A percentile compares a stretch with the other conserved stretches of the same genome.
phyloP scores from a whole-genome alignment of 2,329 filamentous ascomycete species.

The Madurella fahalii region DNA sequence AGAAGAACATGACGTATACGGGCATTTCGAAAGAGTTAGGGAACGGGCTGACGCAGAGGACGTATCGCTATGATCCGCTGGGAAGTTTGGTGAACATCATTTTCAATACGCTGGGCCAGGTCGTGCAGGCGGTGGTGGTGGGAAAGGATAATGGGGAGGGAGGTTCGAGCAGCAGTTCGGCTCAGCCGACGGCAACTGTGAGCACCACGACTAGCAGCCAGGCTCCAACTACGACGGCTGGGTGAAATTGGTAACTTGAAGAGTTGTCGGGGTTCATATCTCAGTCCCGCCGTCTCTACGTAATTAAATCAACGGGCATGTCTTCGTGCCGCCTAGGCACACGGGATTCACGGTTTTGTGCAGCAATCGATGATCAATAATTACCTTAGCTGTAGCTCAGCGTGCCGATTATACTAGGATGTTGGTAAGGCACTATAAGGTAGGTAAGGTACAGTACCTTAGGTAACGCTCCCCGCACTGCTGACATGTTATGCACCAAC shows the following conservation, averaged over 20 bases:
- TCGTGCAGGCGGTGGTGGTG: constrained; percentile 45
- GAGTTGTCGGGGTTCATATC: background rate
- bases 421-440: no score
- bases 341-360: no score
- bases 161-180: constrained; percentile 7
- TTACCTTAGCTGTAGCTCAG: no score
- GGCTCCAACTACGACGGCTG: background rate
- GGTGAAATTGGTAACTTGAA: background rate
- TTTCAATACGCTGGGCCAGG: constrained; percentile 51
- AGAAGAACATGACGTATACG: constrained; percentile 54
- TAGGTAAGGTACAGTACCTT: no score
- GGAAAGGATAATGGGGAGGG: constrained; percentile 21
- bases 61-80: constrained; percentile 48
- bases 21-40: constrained; percentile 34
- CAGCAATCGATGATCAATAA: no score
- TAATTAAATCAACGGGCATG: no score
- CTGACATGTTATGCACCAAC: no score
- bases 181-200: background rate
- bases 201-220: background rate
- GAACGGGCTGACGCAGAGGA: constrained; percentile 44
- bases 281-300: no score
- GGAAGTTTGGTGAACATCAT: constrained; percentile 52
- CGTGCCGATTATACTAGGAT: no score
- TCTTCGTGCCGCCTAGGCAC: no score
- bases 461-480: no score